Evolutionary conservation across 441 rosid genomes (phyloP).

Genomic region (Croton setiger): DNA sequence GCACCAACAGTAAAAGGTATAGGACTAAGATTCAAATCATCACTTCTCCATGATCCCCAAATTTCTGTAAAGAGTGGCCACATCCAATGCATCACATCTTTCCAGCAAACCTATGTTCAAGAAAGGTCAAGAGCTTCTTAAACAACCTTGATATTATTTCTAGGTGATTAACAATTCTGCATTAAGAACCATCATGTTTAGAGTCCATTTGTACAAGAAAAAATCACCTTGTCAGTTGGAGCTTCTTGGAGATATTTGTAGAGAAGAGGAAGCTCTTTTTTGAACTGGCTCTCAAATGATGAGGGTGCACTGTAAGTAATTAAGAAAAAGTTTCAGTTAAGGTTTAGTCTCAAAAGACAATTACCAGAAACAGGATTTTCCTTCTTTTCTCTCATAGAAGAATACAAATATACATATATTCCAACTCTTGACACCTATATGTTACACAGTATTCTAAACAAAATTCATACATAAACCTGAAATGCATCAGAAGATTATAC

Average conservation of each 20-base stretch:
- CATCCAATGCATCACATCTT: conserved; percentile 94
- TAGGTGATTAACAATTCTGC: neutral
- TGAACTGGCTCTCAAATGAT: conserved; percentile 63
- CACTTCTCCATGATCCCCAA: conserved; percentile 88
- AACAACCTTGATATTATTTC: neutral
- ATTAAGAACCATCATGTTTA: neutral
- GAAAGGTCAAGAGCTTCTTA: neutral
- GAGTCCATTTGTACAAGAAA: neutral
- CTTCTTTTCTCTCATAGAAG: neutral
- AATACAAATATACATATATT: neutral
- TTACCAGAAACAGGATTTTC: conserved; percentile 2
- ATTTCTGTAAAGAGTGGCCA: conserved; percentile 87
- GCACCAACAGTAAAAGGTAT: conserved; percentile 76
- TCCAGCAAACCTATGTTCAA: conserved; percentile 67
- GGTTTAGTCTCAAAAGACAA: neutral
- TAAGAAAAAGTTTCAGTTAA: conserved; percentile 13
- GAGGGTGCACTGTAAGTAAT: conserved; percentile 62
- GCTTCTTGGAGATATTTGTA: conserved; percentile 72
- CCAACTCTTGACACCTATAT: neutral
- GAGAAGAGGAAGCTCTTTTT: conserved; percentile 54
- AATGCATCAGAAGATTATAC: neutral
- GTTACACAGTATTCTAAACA: neutral
- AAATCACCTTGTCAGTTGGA: conserved; percentile 55
- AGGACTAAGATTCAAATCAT: conserved; percentile 70
- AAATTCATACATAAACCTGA: neutral